Conservation (phyloP, 2,329 filamentous ascomycete genomes). For the Phyllosticta capitalensis region DNA sequence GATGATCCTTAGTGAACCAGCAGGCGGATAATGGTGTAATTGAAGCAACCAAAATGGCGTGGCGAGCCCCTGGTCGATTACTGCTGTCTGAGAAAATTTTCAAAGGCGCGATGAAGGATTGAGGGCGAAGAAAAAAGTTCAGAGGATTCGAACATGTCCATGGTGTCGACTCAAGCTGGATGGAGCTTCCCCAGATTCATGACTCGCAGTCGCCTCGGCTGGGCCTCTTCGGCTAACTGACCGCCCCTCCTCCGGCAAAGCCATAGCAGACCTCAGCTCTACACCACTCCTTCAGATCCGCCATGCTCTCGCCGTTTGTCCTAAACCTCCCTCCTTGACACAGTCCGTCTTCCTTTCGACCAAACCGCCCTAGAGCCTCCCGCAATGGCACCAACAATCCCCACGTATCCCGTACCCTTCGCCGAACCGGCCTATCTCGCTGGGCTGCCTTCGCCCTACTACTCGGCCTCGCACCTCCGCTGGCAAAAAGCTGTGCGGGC, state of each 20-base stretch:
- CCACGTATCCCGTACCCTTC: constrained; percentile 45
- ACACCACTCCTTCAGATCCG: not conserved
- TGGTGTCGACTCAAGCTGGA: not conserved
- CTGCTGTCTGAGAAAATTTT: not conserved
- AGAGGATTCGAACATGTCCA: not conserved
- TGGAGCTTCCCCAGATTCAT: not conserved
- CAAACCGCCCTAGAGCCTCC: not conserved
- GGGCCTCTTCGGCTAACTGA: not conserved
- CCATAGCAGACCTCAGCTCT: not conserved
- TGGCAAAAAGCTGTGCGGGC: constrained; percentile 60
- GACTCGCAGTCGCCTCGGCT: not conserved
- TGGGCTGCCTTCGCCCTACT: constrained; percentile 63
- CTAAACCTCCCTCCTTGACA: not conserved
- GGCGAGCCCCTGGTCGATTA: not conserved
- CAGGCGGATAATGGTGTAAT: not conserved
- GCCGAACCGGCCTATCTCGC: constrained; percentile 63
- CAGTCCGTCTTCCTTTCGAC: not conserved
- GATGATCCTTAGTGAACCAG: not conserved
- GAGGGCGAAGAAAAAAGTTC: not conserved
- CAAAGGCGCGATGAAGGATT: not conserved
- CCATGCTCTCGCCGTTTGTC: not conserved
- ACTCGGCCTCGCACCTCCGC: constrained; percentile 52
- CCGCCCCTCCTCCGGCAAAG: not conserved
- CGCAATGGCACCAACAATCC: constrained; percentile 5
- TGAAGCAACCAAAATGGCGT: not conserved